These are phyloP conservation scores for Penicillium occitanis DNA, from an alignment of 2,329 filamentous ascomycete species.

Conservation along the genomic window DNA sequence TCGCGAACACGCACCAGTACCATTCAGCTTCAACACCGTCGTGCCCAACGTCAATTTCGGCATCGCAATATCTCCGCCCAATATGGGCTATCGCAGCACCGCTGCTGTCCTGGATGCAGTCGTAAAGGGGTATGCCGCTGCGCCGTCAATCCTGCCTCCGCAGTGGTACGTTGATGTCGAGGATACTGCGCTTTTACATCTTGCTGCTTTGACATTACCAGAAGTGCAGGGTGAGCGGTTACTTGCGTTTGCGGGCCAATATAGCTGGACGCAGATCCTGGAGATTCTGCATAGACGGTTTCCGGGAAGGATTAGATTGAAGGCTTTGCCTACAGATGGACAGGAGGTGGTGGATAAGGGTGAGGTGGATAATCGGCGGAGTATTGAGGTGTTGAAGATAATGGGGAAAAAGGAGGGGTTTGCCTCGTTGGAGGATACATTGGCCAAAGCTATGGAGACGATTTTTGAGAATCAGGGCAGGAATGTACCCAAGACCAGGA, in stretches of 20 bases:
- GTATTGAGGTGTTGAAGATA: conserved; percentile 8
- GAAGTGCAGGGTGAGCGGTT: neutral
- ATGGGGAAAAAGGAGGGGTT: conserved; percentile 10
- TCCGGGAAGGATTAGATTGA: neutral
- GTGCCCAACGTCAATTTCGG: conserved; percentile 11
- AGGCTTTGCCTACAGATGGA: neutral
- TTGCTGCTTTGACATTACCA: neutral
- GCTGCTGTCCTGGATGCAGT: conserved; percentile 7
- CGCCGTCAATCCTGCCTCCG: neutral
- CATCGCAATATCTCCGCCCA: neutral
- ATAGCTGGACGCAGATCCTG: conserved; percentile 5
- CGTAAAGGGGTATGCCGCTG: conserved; percentile 2
- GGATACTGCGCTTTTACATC: conserved; percentile 8
- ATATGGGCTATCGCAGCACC: conserved; percentile 12
- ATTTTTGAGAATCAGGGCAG: conserved; percentile 4
- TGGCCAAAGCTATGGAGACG: conserved; percentile 7
- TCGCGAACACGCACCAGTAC: neutral
- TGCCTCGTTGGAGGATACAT: conserved; percentile 6
- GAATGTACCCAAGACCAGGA: conserved; percentile 10
- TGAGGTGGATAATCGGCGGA: conserved; percentile 2
- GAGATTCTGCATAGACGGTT: conserved; percentile 6
- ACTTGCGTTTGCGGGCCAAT: neutral
- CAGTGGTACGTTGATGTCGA: conserved; percentile 13
- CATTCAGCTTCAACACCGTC: neutral
- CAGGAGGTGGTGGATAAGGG: neutral